Evolutionary conservation across 441 rosid genomes (phyloP).

Genomic region (Isatis lusitanica): DNA sequence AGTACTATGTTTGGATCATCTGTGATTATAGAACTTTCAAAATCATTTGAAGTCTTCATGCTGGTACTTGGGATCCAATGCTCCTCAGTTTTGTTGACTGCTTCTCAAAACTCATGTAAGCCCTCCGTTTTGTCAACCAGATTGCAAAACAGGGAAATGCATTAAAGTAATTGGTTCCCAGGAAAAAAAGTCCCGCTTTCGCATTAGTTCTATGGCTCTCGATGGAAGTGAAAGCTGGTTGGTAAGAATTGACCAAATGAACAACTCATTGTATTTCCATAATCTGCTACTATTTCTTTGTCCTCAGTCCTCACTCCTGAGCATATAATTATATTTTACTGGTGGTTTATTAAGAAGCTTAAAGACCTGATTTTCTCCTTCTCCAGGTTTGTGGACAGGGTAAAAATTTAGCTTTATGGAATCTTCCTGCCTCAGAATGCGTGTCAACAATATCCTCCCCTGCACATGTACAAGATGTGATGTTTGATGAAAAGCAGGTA

Average conservation of each 20-base stretch:
- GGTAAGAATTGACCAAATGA: slow-evolving; percentile 59
- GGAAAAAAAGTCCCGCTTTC: slow-evolving; percentile 49
- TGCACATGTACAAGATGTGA: slow-evolving; percentile 69
- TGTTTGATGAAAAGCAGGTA: slow-evolving; percentile 80
- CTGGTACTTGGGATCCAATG: slow-evolving; percentile 10
- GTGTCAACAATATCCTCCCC: slow-evolving; percentile 51
- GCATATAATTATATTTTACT: not conserved
- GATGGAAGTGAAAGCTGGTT: slow-evolving; percentile 98
- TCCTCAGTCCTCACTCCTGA: not conserved
- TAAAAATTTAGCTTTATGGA: slow-evolving; percentile 70
- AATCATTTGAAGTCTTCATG: slow-evolving; percentile 8
- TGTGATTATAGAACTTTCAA: not conserved
- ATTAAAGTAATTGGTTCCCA: slow-evolving; percentile 56
- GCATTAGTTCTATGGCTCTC: slow-evolving; percentile 74
- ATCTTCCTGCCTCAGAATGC: slow-evolving; percentile 83
- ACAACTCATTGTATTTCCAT: not conserved
- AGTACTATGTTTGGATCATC: slow-evolving; percentile 8
- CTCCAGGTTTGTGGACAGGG: slow-evolving; percentile 80
- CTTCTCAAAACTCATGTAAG: not conserved
- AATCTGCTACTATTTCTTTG: not conserved
- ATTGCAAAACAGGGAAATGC: slow-evolving; percentile 91
- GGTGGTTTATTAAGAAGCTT: not conserved
- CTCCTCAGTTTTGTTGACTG: not conserved
- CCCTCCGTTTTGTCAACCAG: slow-evolving; percentile 44
- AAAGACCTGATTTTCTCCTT: slow-evolving; percentile 7